Percentiles rank a stretch among this genome's conserved stretches.
Conservation (phyloP, 2,329 filamentous ascomycete genomes). For the Diaporthe nobilis region DNA sequence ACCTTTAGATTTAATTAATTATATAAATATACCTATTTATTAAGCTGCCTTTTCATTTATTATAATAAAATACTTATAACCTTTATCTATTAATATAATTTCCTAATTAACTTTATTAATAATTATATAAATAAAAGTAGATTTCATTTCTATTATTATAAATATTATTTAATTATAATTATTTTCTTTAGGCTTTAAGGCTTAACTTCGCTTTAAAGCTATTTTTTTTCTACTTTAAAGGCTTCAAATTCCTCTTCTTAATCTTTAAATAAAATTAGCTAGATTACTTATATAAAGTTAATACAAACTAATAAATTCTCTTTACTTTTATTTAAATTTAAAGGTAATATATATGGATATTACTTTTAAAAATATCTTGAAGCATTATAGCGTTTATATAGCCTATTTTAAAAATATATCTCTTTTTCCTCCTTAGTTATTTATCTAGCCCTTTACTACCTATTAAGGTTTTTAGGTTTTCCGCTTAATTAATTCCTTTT, state of each 20-base stretch:
- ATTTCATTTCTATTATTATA: too few species aligned
- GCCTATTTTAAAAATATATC: neutral
- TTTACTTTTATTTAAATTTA: too few species aligned
- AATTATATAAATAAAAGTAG: too few species aligned
- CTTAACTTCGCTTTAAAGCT: too few species aligned
- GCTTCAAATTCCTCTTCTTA: too few species aligned
- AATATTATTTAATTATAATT: too few species aligned
- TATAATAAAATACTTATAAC: neutral
- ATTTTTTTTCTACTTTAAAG: too few species aligned
- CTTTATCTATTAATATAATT: neutral
- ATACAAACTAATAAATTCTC: too few species aligned
- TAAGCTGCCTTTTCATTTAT: neutral
- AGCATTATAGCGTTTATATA: neutral
- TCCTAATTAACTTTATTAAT: neutral
- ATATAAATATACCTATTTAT: neutral
- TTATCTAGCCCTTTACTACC: neutral
- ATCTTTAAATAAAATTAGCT: too few species aligned
- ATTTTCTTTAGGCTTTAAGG: too few species aligned
- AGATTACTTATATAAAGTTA: too few species aligned
- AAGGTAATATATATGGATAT: too few species aligned
- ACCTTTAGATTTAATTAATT: neutral
- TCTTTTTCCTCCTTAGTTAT: neutral
- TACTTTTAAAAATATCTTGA: neutral
- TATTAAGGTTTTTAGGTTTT: neutral
- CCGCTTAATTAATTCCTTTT: neutral